Base-by-base conservation (phyloP, 139 green algal genomes). In the Haematococcus sp. region DNA sequence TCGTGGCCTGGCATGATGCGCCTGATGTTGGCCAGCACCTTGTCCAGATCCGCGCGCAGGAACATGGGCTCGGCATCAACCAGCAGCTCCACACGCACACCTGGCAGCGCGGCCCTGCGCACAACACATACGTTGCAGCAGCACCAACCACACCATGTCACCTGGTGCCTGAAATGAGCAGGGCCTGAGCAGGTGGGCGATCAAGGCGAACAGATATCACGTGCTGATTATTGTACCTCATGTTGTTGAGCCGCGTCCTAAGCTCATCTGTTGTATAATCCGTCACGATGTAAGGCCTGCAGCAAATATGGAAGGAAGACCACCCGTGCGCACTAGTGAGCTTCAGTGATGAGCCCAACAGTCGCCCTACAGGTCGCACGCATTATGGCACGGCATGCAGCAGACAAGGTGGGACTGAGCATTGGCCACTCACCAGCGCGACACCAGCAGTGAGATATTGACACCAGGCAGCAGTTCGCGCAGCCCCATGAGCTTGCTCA, bases 371-470 rank as follows among this genome's bases (percentile, higher is more conserved):
- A n/a, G n/a, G n/a, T n/a, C n/a, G n/a, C n/a, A n/a, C n/a, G n/a
- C n/a, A n/a, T n/a, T n/a, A 61, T 7, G 11, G 15, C 7, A 13
- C n/a, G 9, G 22, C 54, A 61, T 13, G 11, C 9, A 7, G 4
- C 54, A 61, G 9, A 13, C 11, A 7, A 13, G 17, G 54, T 13
- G 11, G 15, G 22, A 20, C 54, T 27, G 15, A n/a, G n/a, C n/a
- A n/a, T n/a, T n/a, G n/a, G n/a, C 54, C 17, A 9, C 25, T 33
- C 22, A 28, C 66, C 44, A 72, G 23, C 66, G 43, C 11, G 40
- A 46, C 11, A 72, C 66, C 44, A 72, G 44, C 25, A 63, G 27
- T 9, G 66, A 72, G 40, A 72, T 35, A 25, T 72, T 72, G 66
- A 52, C 35, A 17, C 28, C 34, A 1, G 66, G 66, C 23, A 72